Base-by-base conservation (phyloP, 768 basidiomycete genomes). In the Mycena capillaripes region DNA sequence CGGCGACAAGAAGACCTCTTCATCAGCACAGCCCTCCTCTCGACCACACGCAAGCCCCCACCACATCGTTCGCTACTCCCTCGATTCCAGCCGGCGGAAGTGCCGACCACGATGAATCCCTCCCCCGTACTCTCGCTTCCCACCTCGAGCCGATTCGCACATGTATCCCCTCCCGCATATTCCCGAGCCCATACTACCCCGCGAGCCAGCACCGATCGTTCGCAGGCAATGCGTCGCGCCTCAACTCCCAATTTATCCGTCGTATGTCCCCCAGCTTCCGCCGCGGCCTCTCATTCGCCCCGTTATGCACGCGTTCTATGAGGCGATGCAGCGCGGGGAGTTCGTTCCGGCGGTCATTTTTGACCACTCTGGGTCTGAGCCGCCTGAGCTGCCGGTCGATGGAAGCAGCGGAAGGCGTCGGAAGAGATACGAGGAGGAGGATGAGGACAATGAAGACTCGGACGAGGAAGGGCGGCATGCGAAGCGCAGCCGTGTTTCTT, bases 401-500 rank as follows among this genome's bases (percentile, higher is more conserved):
- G 17, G 11, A 17, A 21, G 44, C 34, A 32, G 65, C 19, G 3
- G 21, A 10, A 34, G 55, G 5, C 44, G 65, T 17, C 55, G 32
- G 19, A 46, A 53, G 53, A 57, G 64, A 46, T 16, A 44, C 17
- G 23, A n/a, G 1, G 38, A 27, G 1, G 2, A 6, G 3, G 59
- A 60, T 2, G 25, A 40, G 23, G 59, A 60, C 16, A 30, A 9
- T 0, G 53, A 66, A 3, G 55, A 34, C 6, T 34, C 30, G 2
- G 55, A 48, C 9, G 63, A 65, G 8, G 55, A 57, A 2, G 65
- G 34, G 44, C 42, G 56, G 25, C 55, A 57, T 46, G 56, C 56
- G 42, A 66, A 58, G 56, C 65, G 65, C 23, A 58, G 30, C 12
- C 65, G 65, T 19, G 23, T 34, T 27, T 66, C 64, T 4, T 66